Conservation (phyloP, 2,329 filamentous ascomycete genomes). For the Coniosporium tulheliwenetii region DNA sequence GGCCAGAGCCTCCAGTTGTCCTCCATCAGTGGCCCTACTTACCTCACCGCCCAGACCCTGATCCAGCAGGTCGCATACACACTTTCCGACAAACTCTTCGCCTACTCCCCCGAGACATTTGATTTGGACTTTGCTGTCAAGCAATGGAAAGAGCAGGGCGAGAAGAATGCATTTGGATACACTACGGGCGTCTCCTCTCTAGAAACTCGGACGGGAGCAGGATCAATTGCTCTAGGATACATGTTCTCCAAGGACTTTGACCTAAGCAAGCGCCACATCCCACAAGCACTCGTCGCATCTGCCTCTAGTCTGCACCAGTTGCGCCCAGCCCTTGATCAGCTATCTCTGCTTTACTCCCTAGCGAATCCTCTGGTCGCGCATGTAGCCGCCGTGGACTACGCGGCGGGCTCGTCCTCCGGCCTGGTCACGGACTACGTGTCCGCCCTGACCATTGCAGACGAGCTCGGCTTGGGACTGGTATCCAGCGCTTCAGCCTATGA, state of each 20-base stretch:
- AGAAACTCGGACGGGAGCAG: slow-evolving; percentile 79
- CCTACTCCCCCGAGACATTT: slow-evolving; percentile 88
- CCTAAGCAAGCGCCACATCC: slow-evolving; percentile 74
- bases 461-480: slow-evolving; percentile 75
- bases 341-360: slow-evolving; percentile 79
- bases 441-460: slow-evolving; percentile 68
- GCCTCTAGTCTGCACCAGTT: slow-evolving; percentile 69
- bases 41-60: slow-evolving; percentile 81
- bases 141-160: slow-evolving; percentile 54
- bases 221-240: slow-evolving; percentile 84
- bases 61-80: slow-evolving; percentile 94
- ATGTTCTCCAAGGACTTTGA: slow-evolving; percentile 97
- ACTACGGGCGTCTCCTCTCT: slow-evolving; percentile 62
- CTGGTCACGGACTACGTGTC: slow-evolving; percentile 79
- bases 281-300: slow-evolving; percentile 79
- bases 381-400: slow-evolving; percentile 80
- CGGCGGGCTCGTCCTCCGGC: slow-evolving; percentile 44
- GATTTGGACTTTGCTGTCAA: slow-evolving; percentile 74
- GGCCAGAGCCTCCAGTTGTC: slow-evolving; percentile 34
- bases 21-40: slow-evolving; percentile 70
- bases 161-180: slow-evolving; percentile 71
- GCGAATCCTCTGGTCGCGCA: slow-evolving; percentile 89
- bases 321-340: slow-evolving; percentile 73
- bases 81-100: slow-evolving; percentile 93
- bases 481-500: slow-evolving; percentile 79